These are phyloP conservation scores for Penicillium malachiteum DNA, from an alignment of 495 filamentous ascomycete genomes.

Conservation along the genomic window DNA sequence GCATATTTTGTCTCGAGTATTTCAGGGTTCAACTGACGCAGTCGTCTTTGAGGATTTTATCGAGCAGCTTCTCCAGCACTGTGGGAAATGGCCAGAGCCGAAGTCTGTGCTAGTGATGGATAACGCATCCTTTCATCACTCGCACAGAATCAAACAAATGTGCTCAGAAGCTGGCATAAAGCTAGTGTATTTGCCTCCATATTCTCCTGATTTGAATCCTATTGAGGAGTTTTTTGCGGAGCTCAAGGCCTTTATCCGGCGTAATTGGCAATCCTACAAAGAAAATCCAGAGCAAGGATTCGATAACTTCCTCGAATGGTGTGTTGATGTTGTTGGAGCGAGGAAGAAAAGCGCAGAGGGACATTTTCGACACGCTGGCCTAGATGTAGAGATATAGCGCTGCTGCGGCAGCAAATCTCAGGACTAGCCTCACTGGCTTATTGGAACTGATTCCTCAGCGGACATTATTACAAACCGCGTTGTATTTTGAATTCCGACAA, in stretches of 20 bases:
- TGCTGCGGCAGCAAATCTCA: too few species aligned
- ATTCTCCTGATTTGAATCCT: conserved; percentile 30
- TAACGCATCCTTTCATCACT: conserved; percentile 6
- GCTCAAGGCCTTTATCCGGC: conserved; percentile 24
- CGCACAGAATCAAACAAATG: not conserved
- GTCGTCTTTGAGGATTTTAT: conserved; percentile 42
- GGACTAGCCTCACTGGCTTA: too few species aligned
- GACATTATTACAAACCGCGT: too few species aligned
- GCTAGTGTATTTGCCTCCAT: conserved; percentile 16
- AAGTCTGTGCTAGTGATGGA: conserved; percentile 34
- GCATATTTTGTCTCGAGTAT: conserved; percentile 33
- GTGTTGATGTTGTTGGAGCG: conserved; percentile 25
- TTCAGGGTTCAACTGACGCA: conserved; percentile 37
- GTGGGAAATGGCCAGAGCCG: conserved; percentile 35
- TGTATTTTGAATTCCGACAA: too few species aligned
- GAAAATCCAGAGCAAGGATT: conserved; percentile 39
- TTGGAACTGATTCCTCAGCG: too few species aligned
- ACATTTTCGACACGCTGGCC: conserved; percentile 28
- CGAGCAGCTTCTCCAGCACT: conserved; percentile 39
- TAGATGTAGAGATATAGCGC: too few species aligned
- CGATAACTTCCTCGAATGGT: conserved; percentile 29
- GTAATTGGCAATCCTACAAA: conserved; percentile 19
- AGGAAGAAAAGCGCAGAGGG: conserved; percentile 20
- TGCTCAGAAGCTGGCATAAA: conserved; percentile 5
- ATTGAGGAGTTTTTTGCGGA: conserved; percentile 32